Evolutionary conservation across 257 asterid genomes (phyloP).

Genomic region (Anisodus tanguticus): DNA sequence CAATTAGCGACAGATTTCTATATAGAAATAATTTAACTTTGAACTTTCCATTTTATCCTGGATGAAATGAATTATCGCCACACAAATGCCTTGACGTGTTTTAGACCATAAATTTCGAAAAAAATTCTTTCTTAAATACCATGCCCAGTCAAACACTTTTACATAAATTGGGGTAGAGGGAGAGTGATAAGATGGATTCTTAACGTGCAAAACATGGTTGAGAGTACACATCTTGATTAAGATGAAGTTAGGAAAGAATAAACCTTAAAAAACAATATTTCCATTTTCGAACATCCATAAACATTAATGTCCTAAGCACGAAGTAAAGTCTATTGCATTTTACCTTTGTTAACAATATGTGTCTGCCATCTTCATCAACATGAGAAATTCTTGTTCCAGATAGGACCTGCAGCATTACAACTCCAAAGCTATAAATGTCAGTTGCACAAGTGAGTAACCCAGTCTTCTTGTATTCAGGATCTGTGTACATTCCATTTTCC

Average conservation of each 20-base stretch:
- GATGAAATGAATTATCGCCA: neutral
- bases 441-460: slow-evolving; percentile 78
- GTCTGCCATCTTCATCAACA: slow-evolving; percentile 65
- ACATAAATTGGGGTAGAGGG: neutral
- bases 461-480: slow-evolving; percentile 85
- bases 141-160: neutral
- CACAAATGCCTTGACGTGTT: neutral
- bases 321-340: neutral
- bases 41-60: neutral
- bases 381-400: slow-evolving; percentile 69
- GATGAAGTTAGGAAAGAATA: neutral
- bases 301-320: neutral
- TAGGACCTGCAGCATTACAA: slow-evolving; percentile 69
- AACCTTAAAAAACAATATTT: neutral
- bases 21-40: neutral
- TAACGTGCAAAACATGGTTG: neutral
- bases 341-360: slow-evolving; percentile 78
- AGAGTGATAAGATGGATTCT: neutral
- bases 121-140: neutral
- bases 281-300: neutral
- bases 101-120: neutral
- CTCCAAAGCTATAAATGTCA: slow-evolving; percentile 80
- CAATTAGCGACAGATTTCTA: neutral
- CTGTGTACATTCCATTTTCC: slow-evolving; percentile 80
- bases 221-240: neutral